Percentiles rank a stretch among this genome's conserved stretches.
Conservation (phyloP, 2,329 filamentous ascomycete species). For the Neobulgaria alba region DNA sequence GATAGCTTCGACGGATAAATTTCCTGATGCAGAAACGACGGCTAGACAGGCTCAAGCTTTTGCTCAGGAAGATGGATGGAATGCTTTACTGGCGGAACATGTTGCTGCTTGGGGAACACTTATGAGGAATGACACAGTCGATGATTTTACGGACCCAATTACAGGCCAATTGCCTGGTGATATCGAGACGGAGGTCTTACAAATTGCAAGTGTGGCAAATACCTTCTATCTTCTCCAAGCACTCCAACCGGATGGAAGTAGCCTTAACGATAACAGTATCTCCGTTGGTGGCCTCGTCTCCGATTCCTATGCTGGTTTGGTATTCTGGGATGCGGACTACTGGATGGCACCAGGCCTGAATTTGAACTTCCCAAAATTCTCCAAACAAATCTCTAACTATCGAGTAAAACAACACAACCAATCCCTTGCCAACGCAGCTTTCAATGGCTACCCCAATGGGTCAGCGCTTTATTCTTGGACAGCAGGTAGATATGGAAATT, state of each 20-base stretch:
- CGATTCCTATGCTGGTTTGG: conserved; percentile 55
- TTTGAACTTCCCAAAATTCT: conserved; percentile 52
- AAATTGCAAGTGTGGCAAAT: conserved; percentile 46
- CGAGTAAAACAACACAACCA: conserved; percentile 49
- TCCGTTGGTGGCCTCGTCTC: conserved; percentile 60
- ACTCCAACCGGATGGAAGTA: conserved; percentile 36
- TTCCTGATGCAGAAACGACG: conserved; percentile 43
- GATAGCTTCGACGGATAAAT: conserved; percentile 60
- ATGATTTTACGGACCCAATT: conserved; percentile 48
- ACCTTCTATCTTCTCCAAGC: conserved; percentile 49
- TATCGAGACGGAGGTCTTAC: conserved; percentile 44
- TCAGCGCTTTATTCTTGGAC: conserved; percentile 63
- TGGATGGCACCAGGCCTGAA: conserved; percentile 49
- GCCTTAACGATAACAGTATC: conserved; percentile 54
- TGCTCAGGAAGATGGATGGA: conserved; percentile 45
- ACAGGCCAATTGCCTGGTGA: conserved; percentile 51
- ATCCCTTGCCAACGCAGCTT: conserved; percentile 51
- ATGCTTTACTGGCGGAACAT: conserved; percentile 46
- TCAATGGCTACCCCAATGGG: conserved; percentile 47
- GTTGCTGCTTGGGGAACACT: conserved; percentile 52
- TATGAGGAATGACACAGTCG: conserved; percentile 52
- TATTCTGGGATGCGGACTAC: conserved; percentile 34
- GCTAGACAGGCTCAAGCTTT: conserved; percentile 46
- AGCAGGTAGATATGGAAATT: conserved; percentile 57
- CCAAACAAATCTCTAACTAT: conserved; percentile 56